Evolutionary conservation across 192 early-diverging fungal species (phyloP).

Genomic region (Funneliformis mosseae): DNA sequence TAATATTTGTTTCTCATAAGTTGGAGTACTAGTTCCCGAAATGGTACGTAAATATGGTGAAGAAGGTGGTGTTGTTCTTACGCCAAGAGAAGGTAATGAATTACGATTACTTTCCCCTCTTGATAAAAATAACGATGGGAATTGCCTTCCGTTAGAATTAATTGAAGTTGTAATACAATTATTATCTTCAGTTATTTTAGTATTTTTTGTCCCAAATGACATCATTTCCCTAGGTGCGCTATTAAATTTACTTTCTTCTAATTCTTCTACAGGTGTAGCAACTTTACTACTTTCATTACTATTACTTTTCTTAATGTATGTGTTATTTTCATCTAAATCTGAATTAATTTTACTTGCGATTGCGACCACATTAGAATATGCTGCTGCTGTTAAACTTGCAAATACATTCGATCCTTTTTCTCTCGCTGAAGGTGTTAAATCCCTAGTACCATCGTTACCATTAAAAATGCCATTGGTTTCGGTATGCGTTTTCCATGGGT

Average conservation of each 20-base stretch:
- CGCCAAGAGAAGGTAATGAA: neutral
- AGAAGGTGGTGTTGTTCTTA: slow-evolving; percentile 1
- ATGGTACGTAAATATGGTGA: neutral
- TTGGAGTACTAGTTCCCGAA: neutral
- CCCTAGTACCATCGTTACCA: neutral
- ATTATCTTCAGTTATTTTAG: neutral
- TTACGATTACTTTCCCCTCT: neutral
- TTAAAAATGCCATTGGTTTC: neutral
- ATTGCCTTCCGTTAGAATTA: neutral
- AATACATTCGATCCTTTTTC: neutral
- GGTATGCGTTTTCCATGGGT: slow-evolving; percentile 29
- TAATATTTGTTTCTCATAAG: neutral
- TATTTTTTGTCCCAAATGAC: slow-evolving; percentile 11
- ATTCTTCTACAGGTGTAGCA: neutral
- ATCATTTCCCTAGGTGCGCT: slow-evolving; percentile 1
- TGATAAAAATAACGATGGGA: neutral
- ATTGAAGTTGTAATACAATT: no score
- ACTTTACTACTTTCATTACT: neutral
- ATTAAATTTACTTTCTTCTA: neutral
- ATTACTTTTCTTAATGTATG: neutral
- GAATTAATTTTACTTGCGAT: slow-evolving; percentile 11
- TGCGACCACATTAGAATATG: slow-evolving; percentile 21
- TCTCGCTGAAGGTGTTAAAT: neutral
- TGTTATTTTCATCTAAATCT: neutral
- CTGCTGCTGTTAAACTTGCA: neutral